Evolutionary conservation across 345 rosid species (phyloP), one percentile per base, ranked within the genome.

Genomic region (Moricandia arvensis): DNA sequence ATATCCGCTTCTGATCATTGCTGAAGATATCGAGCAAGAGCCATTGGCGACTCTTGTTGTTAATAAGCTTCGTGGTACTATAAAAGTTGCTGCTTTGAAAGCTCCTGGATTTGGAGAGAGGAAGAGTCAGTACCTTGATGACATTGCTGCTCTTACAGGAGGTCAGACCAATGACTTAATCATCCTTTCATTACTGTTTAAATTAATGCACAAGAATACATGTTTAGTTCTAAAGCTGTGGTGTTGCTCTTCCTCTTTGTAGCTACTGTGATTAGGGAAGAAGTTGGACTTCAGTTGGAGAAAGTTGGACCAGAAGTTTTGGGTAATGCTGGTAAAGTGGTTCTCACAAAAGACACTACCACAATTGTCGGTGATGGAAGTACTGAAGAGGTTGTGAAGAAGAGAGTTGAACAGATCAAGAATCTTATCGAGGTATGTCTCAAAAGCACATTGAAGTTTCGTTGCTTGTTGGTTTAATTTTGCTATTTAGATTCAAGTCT

Each of bases 51-150:
- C 98, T 67, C 93, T 93, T 78, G 97, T 90, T 60, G 95, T 90
- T 55, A 93, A 89, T 78, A 93, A 89, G 75, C 90, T 93, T 66
- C 87, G 97, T 79, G 97, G 98, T n/a, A 63, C 97, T 33, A 68
- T 93, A 59, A 93, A 91, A 77, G 85, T 90, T 78, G 98, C 98
- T 62, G 98, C 95, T 70, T 84, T 93, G 29, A 93, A 93, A 76
- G 98, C 96, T 77, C 96, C 96, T 75, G 98, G 98, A 17, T 93
- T 93, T 79, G 98, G 96, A 35, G 95, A 93, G 79, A 88, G 96
- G 72, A 91, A 91, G 78, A 89, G 89, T 59, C 94, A 93, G 79
- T 93, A 91, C 76, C 98, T 91, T 53, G 98, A 93, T 68, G 98
- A 93, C 80, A 88, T 93, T 80, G 97, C 98, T 75, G 80, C 87